A percentile compares a stretch with the other conserved stretches of the same genome.
These are phyloP conservation scores for Rozella allomycis DNA, from an alignment of 371 early-diverging fungal genomes.

Conservation along the genomic window DNA sequence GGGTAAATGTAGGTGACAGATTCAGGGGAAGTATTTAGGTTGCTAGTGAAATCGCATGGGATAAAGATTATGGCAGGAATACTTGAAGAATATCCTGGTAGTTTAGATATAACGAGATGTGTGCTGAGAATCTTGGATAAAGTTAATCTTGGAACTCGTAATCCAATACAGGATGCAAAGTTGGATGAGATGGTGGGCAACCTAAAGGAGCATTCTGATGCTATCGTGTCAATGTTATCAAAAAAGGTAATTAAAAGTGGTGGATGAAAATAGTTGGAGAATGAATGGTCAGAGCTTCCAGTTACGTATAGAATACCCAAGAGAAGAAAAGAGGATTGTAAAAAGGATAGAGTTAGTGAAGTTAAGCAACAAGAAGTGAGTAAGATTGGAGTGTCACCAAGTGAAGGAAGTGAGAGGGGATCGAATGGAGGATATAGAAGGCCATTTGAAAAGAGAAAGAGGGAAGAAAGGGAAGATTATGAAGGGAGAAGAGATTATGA, in stretches of 20 bases:
- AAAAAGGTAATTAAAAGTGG: background rate
- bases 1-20: slow-evolving; percentile 7
- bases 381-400: no score
- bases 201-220: background rate
- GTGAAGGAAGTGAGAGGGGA: no score
- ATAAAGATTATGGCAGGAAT: slow-evolving; percentile 21
- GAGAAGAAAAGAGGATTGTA: background rate
- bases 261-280: no score
- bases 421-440: no score
- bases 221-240: background rate
- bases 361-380: no score
- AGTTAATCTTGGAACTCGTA: background rate
- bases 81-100: slow-evolving; percentile 6
- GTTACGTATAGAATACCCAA: background rate
- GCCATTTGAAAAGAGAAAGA: no score
- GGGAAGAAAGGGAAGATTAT: no score
- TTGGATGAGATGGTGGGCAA: background rate
- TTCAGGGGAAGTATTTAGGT: slow-evolving; percentile 16
- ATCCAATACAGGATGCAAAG: background rate
- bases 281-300: background rate
- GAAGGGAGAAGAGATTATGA: no score
- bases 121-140: background rate
- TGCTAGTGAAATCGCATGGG: slow-evolving; percentile 31
- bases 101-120: background rate
- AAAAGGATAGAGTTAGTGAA: no score